phyloP scores from a whole-genome alignment of 2,329 filamentous ascomycete species.

The Aspergillus bombycis region DNA sequence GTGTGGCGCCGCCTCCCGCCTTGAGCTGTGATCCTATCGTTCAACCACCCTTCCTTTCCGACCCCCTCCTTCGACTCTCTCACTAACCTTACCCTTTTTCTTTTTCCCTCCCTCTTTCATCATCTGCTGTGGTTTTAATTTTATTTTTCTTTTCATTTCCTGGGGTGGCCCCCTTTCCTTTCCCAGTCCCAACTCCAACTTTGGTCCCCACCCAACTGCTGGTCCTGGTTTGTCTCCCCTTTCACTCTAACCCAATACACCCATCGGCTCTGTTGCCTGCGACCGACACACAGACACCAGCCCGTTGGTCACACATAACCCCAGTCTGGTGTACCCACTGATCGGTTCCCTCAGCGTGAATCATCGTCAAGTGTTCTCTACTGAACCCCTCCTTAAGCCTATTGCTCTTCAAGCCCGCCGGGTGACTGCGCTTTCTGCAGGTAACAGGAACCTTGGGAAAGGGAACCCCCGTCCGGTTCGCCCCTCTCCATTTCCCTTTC shows the following conservation, averaged over 20 bases:
- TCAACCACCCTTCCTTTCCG: neutral
- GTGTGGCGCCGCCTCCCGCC: constrained; percentile 20
- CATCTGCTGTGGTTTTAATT: neutral
- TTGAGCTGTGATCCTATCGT: constrained; percentile 8
- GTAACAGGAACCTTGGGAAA: constrained; percentile 22
- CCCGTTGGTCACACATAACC: constrained; percentile 19
- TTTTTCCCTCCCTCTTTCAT: constrained; percentile 6
- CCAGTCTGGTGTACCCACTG: constrained; percentile 26
- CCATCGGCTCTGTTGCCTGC: constrained; percentile 12
- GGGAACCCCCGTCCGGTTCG: constrained; percentile 7
- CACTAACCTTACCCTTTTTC: constrained; percentile 5
- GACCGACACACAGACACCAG: constrained; percentile 17
- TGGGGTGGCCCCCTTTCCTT: constrained; percentile 9
- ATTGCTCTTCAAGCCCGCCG: neutral
- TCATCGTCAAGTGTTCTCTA: constrained; percentile 19
- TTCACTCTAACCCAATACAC: constrained; percentile 19
- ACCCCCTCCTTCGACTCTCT: neutral
- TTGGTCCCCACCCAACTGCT: constrained; percentile 21
- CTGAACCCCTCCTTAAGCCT: constrained; percentile 1
- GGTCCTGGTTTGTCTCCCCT: constrained; percentile 9
- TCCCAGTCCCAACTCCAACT: constrained; percentile 17
- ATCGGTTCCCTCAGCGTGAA: constrained; percentile 28
- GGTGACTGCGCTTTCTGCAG: constrained; percentile 20
- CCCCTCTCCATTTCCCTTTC: neutral
- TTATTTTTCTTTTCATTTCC: constrained; percentile 16